Evolutionary conservation across 805 yeast genomes (phyloP).

Genomic region (Isabelozyma rhagii): DNA sequence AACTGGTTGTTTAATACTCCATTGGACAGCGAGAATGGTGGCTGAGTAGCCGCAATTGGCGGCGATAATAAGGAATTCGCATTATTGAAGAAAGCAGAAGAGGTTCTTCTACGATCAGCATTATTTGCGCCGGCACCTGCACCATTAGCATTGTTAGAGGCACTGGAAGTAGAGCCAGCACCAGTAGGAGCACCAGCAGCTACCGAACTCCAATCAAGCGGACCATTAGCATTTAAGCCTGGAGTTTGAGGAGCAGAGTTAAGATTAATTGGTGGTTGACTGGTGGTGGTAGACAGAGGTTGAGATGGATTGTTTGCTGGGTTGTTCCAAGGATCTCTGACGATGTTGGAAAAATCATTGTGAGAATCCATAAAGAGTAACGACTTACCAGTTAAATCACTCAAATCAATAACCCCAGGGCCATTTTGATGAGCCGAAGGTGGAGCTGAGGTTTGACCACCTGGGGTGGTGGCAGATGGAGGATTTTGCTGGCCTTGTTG

Average conservation of each 20-base stretch:
- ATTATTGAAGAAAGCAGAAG: conserved; percentile 49
- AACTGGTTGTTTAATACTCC: conserved; percentile 5
- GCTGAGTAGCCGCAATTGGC: conserved; percentile 13
- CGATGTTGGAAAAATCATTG: conserved; percentile 41
- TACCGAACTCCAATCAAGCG: conserved; percentile 33
- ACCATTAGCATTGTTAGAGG: neutral
- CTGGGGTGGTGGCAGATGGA: conserved; percentile 4
- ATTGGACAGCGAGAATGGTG: conserved; percentile 15
- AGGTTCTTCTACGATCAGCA: conserved; percentile 48
- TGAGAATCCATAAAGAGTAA: conserved; percentile 45
- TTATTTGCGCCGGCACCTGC: conserved; percentile 5
- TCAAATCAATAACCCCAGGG: conserved; percentile 27
- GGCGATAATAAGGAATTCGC: conserved; percentile 10
- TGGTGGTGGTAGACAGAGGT: neutral
- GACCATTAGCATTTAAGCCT: conserved; percentile 14
- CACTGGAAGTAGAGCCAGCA: neutral
- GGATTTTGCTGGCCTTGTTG: conserved; percentile 3
- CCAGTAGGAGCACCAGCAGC: conserved; percentile 1
- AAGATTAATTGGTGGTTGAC: conserved; percentile 6
- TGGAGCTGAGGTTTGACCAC: conserved; percentile 8
- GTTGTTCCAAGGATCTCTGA: conserved; percentile 45
- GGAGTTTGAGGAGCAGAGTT: conserved; percentile 42
- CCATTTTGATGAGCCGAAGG: conserved; percentile 14
- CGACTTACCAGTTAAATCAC: conserved; percentile 40
- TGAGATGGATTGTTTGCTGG: conserved; percentile 1